Conservation (phyloP, 768 basidiomycete species). For the Kwoniella europaea region DNA sequence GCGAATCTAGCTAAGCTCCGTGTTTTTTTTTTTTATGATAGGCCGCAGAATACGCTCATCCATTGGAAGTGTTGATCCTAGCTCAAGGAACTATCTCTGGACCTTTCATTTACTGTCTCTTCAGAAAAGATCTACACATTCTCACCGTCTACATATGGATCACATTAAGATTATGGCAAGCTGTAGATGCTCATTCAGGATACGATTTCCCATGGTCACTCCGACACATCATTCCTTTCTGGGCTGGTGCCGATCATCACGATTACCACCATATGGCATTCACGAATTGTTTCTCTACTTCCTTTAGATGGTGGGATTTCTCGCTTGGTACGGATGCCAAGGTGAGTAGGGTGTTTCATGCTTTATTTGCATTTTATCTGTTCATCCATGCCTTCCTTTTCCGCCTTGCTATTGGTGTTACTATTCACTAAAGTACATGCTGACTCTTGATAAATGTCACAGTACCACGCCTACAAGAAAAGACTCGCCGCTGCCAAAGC, state of each 20-base stretch:
- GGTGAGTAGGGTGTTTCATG: slow-evolving; percentile 27
- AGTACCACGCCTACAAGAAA: slow-evolving; percentile 77
- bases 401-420: too few relatives aligned
- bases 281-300: slow-evolving; percentile 82
- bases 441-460: slow-evolving; percentile 1
- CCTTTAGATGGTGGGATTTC: slow-evolving; percentile 86
- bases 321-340: slow-evolving; percentile 88
- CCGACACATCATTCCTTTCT: slow-evolving; percentile 88
- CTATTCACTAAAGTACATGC: not conserved
- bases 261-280: slow-evolving; percentile 99
- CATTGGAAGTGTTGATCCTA: slow-evolving; percentile 92
- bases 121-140: slow-evolving; percentile 77
- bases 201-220: slow-evolving; percentile 99
- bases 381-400: too few relatives aligned
- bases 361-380: too few relatives aligned
- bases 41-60: slow-evolving; percentile 93
- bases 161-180: slow-evolving; percentile 90
- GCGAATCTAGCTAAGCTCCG: too few relatives aligned
- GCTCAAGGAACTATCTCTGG: slow-evolving; percentile 88
- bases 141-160: slow-evolving; percentile 94
- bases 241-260: slow-evolving; percentile 91
- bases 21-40: too few relatives aligned
- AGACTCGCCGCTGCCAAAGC: slow-evolving; percentile 66
- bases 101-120: slow-evolving; percentile 84
- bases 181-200: slow-evolving; percentile 94